Percentiles rank a stretch among this genome's conserved stretches.
phyloP scores from a whole-genome alignment of 352 stramenopile species.

The Phytopythium vexans region DNA sequence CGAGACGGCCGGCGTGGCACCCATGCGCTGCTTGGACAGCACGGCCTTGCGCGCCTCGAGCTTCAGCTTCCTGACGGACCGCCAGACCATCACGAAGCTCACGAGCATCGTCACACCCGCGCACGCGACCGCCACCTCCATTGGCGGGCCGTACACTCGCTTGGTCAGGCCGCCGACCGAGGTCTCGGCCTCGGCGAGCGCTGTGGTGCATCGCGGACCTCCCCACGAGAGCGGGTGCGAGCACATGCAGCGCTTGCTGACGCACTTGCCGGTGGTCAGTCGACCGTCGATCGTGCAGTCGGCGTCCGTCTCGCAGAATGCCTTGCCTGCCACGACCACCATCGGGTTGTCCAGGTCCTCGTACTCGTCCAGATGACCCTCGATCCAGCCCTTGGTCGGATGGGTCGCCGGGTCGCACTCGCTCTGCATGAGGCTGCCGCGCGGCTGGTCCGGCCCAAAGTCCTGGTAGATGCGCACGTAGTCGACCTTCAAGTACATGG shows the following conservation, averaged over 20 bases:
- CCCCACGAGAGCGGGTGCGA: conserved; percentile 37
- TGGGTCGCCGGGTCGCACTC: conserved; percentile 45
- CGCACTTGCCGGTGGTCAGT: conserved; percentile 38
- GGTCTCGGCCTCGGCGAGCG: neutral
- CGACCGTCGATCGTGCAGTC: conserved; percentile 48
- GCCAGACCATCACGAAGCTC: conserved; percentile 31
- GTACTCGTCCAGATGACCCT: conserved; percentile 52
- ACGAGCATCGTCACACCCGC: conserved; percentile 26
- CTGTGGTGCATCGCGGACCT: conserved; percentile 12
- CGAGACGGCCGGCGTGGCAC: conserved; percentile 18
- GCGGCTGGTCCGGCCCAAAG: conserved; percentile 25
- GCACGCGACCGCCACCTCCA: conserved; percentile 24
- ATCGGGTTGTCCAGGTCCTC: conserved; percentile 43
- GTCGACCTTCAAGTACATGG: conserved; percentile 37
- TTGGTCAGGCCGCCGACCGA: conserved; percentile 1
- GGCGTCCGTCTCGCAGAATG: conserved; percentile 35
- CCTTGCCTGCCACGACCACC: conserved; percentile 35
- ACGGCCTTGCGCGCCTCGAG: neutral
- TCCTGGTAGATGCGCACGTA: conserved; percentile 62
- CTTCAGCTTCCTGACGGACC: conserved; percentile 17
- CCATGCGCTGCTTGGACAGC: conserved; percentile 10
- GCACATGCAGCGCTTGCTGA: conserved; percentile 45
- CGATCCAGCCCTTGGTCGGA: conserved; percentile 58
- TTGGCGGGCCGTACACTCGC: conserved; percentile 29
- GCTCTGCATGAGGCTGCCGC: conserved; percentile 47